Base-by-base conservation (phyloP, 768 basidiomycete genomes). In the Hortiboletus flavorubellus region DNA sequence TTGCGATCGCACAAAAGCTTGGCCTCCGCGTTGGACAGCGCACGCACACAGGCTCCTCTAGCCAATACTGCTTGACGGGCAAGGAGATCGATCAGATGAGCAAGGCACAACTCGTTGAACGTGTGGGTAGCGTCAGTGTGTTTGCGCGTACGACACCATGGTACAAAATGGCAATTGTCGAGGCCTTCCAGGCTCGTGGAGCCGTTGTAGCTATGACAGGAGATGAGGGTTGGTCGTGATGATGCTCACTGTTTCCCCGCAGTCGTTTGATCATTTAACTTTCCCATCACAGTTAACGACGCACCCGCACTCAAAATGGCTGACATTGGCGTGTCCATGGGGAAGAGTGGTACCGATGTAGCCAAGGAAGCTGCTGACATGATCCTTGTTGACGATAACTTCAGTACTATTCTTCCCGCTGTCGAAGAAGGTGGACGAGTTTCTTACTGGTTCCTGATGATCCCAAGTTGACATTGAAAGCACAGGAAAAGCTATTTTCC, bases 311-410 rank as follows among this genome's bases (percentile, higher is more conserved):
- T 98, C 57, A 97, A 95, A 73, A 93, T 93, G 92, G 95, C 96
- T 3, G 95, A 98, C 68, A 97, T 98, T 63, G 96, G 96, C 12
- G 84, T 98, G 50, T 91, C 93, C 38, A 98, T 98, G 96, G 96
- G 96, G 54, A 93, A 91, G 73, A 92, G 90, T 58, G 96, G 96
- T n/a, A 97, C 96, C 18, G 96, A 98, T 68, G 96, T 98, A 11
- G 94, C 96, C 26, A 98, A 98, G 73, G 96, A 98, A 73, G 95
- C 95, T 9, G 95, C 96, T 8, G 93, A 98, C 73, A 86, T 94
- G 63, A 97, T 98, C 63, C 82, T 98, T 18, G 95, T 97, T 33
- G 94, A 98, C 67, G 96, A 98, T 71, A 95, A 98, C 72, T 98
- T 98, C 66, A 90, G 84, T 56, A 97, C 95, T 1, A 93, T 98